Evolutionary conservation across 805 yeast genomes (phyloP), one percentile per base, ranked within the genome.

Genomic region (Nakazawaea peltata): DNA sequence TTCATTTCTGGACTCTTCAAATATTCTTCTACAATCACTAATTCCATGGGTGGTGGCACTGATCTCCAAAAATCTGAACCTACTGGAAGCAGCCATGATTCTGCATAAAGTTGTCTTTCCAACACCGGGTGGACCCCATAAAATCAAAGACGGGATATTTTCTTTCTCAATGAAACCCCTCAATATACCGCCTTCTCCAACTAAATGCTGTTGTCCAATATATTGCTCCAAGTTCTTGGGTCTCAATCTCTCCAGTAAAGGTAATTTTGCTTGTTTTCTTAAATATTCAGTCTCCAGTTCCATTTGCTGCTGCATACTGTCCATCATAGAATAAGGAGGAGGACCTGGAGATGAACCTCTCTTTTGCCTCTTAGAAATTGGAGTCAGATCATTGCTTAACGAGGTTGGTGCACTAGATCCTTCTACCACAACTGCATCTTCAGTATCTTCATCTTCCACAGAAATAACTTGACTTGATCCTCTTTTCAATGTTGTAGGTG

Each of bases 101-200:
- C 69, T 45, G 3, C 63, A 63, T 19, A 92, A 52, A 0, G 96
- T 81, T 0, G 98, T 92, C 51, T 92, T 92, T 66, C 92, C 90
- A 3, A 86, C 88, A 0, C 98, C 98, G 2, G 97, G 94, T 1
- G 95, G 95, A 0, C 99, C 99, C 83, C 92, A 82, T 4, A 92
- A 59, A 2, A 92, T 75, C 75, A 92, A 68, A 0, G 96, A 86
- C 1, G 97, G 97, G 6, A 83, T 62, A 31, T 66, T 62, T n/a
- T 80, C 74, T 56, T 69, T 58, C 25, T 69, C 65, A 2, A 88
- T 65, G 41, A 82, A 82, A 30, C 77, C 77, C 19, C 75, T 59
- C 2, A 90, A 58, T 3, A 78, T 62, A 1, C 96, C 94, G 6
- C 65, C 62, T 2, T 60, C 56, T 0, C 83, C 81, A 4, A 90